phyloP scores from a whole-genome alignment of 2,329 filamentous ascomycete genomes.

The Verticillium nubilum region DNA sequence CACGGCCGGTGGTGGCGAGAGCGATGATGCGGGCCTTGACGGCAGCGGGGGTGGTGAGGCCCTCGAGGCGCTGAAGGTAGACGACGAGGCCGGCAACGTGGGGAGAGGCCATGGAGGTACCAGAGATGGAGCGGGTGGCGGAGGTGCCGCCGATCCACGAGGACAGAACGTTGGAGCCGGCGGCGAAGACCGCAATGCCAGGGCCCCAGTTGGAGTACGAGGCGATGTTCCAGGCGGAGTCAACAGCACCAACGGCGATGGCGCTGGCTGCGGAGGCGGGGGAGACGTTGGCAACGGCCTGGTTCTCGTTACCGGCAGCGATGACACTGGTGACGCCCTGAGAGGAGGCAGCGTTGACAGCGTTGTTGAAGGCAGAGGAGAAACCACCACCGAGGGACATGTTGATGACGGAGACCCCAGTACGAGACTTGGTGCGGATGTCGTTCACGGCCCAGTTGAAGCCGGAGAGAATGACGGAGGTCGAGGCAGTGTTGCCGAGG shows the following conservation, averaged over 20 bases:
- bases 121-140: conserved; percentile 42
- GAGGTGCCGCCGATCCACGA: conserved; percentile 36
- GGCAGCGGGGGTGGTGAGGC: conserved; percentile 30
- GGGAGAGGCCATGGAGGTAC: conserved; percentile 58
- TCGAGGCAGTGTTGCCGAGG: conserved; percentile 16
- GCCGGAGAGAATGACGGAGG: conserved; percentile 14
- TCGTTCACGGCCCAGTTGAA: conserved; percentile 19
- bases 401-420: conserved; percentile 27
- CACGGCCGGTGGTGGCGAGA: conserved; percentile 32
- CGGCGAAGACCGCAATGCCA: conserved; percentile 45
- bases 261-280: conserved; percentile 25
- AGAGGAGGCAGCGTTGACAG: conserved; percentile 25
- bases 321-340: conserved; percentile 32
- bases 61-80: conserved; percentile 46
- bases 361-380: conserved; percentile 27
- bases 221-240: conserved; percentile 1
- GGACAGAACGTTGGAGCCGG: conserved; percentile 39
- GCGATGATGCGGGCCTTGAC: conserved; percentile 35
- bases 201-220: conserved; percentile 37
- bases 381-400: conserved; percentile 32
- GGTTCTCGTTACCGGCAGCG: conserved; percentile 32
- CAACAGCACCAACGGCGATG: conserved; percentile 25
- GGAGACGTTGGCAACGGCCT: conserved; percentile 17
- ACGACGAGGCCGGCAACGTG: conserved; percentile 56
- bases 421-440: conserved; percentile 14